A percentile compares a stretch with the other conserved stretches of the same genome.
Evolutionary conservation across 116 monocot genomes (phyloP).

Genomic region (Phalaenopsis hybrid): DNA sequence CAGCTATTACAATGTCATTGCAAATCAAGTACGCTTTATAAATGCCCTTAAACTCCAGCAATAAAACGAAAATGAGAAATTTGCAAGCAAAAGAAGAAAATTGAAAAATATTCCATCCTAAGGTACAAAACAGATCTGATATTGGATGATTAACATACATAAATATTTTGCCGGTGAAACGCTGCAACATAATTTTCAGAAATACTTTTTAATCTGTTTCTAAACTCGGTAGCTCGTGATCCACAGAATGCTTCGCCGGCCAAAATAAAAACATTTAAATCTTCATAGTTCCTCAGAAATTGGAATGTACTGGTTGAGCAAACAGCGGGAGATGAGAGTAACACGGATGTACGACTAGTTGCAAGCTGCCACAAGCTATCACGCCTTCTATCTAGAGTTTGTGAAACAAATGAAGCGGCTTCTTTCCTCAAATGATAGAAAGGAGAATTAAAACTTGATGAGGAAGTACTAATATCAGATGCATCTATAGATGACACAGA

Average conservation of each 20-base stretch:
- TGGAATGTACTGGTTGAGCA: conserved; percentile 87
- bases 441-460: conserved; percentile 45
- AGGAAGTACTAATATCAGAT: conserved; percentile 23
- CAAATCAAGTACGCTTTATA: background rate
- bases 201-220: conserved; percentile 63
- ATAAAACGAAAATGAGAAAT: background rate
- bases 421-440: conserved; percentile 83
- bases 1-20: background rate
- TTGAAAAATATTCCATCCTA: background rate
- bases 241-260: conserved; percentile 98
- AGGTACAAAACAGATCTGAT: background rate
- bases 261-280: conserved; percentile 77
- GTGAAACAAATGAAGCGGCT: conserved; percentile 62
- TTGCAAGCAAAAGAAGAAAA: conserved; percentile 5
- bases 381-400: conserved; percentile 68
- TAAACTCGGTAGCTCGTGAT: conserved; percentile 61
- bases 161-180: conserved; percentile 92
- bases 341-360: conserved; percentile 87
- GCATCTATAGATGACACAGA: conserved; percentile 20
- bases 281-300: conserved; percentile 83
- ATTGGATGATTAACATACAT: conserved; percentile 44
- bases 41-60: background rate
- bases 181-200: conserved; percentile 64
- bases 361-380: conserved; percentile 93
- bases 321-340: conserved; percentile 81